A percentile compares a stretch with the other conserved stretches of the same genome.
phyloP scores from a whole-genome alignment of 2,329 filamentous ascomycete species.

The Epichloe gansuensis region DNA sequence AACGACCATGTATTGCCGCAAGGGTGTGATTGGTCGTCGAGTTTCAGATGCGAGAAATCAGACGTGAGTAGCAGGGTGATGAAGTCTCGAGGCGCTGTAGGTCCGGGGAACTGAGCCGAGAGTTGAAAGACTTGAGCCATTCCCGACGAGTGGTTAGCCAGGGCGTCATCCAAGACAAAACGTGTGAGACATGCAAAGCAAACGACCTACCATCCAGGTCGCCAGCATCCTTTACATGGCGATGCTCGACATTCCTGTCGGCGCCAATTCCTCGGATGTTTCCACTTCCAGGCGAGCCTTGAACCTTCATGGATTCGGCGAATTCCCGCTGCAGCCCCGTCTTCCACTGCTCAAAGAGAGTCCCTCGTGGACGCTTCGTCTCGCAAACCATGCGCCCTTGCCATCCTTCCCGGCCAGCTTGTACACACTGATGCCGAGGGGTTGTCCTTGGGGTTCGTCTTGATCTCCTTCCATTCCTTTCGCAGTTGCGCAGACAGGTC shows the following conservation, averaged over 20 bases:
- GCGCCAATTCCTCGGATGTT: conserved; percentile 78
- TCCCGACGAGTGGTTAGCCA: not conserved
- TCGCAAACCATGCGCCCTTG: conserved; percentile 79
- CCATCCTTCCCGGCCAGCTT: conserved; percentile 71
- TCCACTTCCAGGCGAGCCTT: conserved; percentile 57
- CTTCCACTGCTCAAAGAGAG: conserved; percentile 64
- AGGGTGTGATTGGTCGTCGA: conserved; percentile 9
- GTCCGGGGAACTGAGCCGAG: conserved; percentile 81
- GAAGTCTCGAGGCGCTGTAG: conserved; percentile 80
- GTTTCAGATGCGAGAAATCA: conserved; percentile 32
- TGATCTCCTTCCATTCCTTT: conserved; percentile 80
- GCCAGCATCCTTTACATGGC: conserved; percentile 44
- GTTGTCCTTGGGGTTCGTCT: conserved; percentile 59
- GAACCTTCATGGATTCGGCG: conserved; percentile 58
- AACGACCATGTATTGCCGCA: conserved; percentile 71
- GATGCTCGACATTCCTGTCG: conserved; percentile 58
- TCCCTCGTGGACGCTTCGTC: conserved; percentile 70
- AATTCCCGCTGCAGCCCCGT: conserved; percentile 69
- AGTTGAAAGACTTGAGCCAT: conserved; percentile 60
- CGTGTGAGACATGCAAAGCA: not conserved
- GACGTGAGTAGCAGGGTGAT: conserved; percentile 67
- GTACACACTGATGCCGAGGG: conserved; percentile 63
- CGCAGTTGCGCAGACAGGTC: conserved; percentile 39
- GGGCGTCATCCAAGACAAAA: not conserved
- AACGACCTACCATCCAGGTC: conserved; percentile 43